Base-by-base conservation (phyloP, 345 rosid genomes). In the Fremontodendron californicum region DNA sequence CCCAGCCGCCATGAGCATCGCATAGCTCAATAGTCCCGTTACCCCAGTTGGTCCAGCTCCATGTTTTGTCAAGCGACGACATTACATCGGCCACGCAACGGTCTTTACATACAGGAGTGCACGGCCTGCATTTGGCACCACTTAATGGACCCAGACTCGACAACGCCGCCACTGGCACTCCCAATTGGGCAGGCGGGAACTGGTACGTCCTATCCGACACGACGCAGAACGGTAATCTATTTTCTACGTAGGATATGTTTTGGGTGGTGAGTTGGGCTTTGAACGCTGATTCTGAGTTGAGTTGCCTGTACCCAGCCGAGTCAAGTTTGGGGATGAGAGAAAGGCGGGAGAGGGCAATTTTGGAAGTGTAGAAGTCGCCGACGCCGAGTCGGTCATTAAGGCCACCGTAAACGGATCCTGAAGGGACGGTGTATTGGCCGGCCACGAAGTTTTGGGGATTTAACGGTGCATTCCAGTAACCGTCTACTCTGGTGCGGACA, bases 21-120 rank as follows among this genome's bases (percentile, higher is more conserved):
- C 99, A 96, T 10, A 96, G 79, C 73, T 86, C 82, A 31, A 96
- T 54, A 12, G 87, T 76, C 46, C 87, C 91, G n/a, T 86, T 88
- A 25, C 71, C 81, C 97, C 97, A 96, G 35, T 91, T 71, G 12
- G 97, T 93, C 99, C 99, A 96, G 77, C 98, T 93, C 99, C 98
- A 93, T 1, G 82, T 82, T 68, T 37, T 81, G 11, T 84, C 35
- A 2, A 96, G 85, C 55, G 78, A 74, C 15, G 21, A 21, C 98
- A 96, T 96, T 3, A 79, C 81, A 2, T 64, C 75, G 15, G 46
- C 91, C 62, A 89, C 94, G 77, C 98, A 96, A 16, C 78, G 60
- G 1, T 90, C 92, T 65, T 55, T 55, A 51, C 98, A 96, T 0
- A 78, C 86, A 2, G 90, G 82, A 73, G 45, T 82, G 71, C 97